Evolutionary conservation across 129 eudicot species (phyloP).

Genomic region (Kitagawia praeruptora): DNA sequence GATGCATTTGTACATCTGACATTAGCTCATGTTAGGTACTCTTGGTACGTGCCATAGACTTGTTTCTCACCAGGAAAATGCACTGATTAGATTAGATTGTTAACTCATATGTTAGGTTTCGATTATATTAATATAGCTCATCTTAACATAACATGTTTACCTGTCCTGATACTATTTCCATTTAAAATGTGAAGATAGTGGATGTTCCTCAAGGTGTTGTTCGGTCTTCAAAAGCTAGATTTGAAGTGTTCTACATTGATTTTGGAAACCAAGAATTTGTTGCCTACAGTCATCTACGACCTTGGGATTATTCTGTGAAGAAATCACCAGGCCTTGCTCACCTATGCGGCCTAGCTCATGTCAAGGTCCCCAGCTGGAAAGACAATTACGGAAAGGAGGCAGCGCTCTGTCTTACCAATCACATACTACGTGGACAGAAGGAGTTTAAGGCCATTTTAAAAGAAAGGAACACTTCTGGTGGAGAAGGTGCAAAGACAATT

Average conservation of each 20-base stretch:
- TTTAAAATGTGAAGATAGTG: constrained; percentile 40
- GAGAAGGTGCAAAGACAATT: constrained; percentile 56
- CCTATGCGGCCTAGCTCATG: constrained; percentile 74
- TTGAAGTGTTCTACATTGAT: constrained; percentile 87
- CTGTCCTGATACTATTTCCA: not conserved
- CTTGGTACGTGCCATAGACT: too few relatives aligned
- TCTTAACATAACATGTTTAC: not conserved
- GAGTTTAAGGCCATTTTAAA: constrained; percentile 69
- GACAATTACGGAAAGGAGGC: constrained; percentile 94
- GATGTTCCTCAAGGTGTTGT: constrained; percentile 66
- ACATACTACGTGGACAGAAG: constrained; percentile 38
- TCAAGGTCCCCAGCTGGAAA: constrained; percentile 66
- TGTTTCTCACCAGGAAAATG: too few relatives aligned
- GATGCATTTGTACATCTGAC: too few relatives aligned
- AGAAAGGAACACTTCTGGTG: constrained; percentile 45
- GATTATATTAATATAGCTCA: too few relatives aligned
- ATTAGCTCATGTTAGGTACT: too few relatives aligned
- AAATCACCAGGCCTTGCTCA: constrained; percentile 77
- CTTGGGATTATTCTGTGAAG: constrained; percentile 55
- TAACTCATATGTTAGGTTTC: too few relatives aligned
- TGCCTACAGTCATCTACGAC: constrained; percentile 60
- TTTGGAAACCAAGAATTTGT: constrained; percentile 84
- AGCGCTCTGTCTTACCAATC: constrained; percentile 54
- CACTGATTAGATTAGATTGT: too few relatives aligned
- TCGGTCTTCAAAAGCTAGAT: constrained; percentile 51